These are phyloP conservation scores for Boehmeria nivea DNA, from an alignment of 306 rosid species.

Conservation along the genomic window DNA sequence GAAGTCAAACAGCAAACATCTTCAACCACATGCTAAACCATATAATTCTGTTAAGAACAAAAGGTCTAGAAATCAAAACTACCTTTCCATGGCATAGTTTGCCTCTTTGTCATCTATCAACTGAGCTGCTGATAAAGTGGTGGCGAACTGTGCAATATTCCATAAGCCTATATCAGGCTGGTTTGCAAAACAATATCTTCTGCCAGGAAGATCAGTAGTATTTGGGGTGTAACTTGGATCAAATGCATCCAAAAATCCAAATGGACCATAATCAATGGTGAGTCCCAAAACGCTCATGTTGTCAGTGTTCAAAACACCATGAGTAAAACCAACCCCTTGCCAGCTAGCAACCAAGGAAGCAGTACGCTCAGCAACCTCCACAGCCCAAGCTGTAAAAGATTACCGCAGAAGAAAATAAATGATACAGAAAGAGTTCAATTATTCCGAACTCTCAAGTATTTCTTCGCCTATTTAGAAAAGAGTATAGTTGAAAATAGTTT, in stretches of 20 bases:
- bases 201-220: slow-evolving; percentile 96
- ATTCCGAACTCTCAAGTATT: not conserved
- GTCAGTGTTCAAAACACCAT: slow-evolving; percentile 97
- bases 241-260: slow-evolving; percentile 98
- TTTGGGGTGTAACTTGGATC: slow-evolving; percentile 96
- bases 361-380: slow-evolving; percentile 90
- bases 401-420: slow-evolving; percentile 21
- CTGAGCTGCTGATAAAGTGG: slow-evolving; percentile 62
- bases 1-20: slow-evolving; percentile 18
- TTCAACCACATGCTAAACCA: slow-evolving; percentile 13
- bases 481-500: too few relatives aligned
- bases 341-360: slow-evolving; percentile 88
- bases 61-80: slow-evolving; percentile 19
- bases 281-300: slow-evolving; percentile 99
- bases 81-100: slow-evolving; percentile 97
- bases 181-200: slow-evolving; percentile 97
- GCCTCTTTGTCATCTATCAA: slow-evolving; percentile 88
- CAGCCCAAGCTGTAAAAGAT: slow-evolving; percentile 71
- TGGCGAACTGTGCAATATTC: slow-evolving; percentile 79
- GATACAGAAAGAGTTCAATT: slow-evolving; percentile 6
- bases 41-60: not conserved
- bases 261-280: slow-evolving; percentile 93
- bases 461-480: not conserved
- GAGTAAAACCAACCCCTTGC: slow-evolving; percentile 99
- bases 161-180: slow-evolving; percentile 97